Base-by-base conservation (phyloP, 345 rosid genomes). In the Carallia pectinifolia region DNA sequence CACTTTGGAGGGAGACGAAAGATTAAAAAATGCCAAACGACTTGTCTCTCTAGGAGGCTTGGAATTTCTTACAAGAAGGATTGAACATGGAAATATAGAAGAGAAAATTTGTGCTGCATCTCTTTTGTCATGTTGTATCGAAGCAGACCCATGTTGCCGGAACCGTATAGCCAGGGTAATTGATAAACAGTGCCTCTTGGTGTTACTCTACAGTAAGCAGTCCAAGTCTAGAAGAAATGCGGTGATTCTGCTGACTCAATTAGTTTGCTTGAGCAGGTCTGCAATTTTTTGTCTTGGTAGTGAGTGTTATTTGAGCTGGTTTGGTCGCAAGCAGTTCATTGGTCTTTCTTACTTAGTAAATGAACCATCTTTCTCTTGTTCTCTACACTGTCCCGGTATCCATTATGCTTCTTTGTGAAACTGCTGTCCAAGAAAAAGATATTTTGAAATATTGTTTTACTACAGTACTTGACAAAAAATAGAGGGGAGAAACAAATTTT, bases 211-310 rank as follows among this genome's bases (percentile, higher is more conserved):
- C 59, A 75, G 81, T 79, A 81, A 77, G 77, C 76, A 80, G 56
- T 69, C 76, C 16, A 76, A 73, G 66, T 72, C 73, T 23, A 84
- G 85, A 70, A 68, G 59, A 73, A 71, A 74, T 66, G 85, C 81
- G 6, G 83, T 83, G 58, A 9, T 62, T 68, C 69, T 88, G 69
- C 71, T 88, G 70, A 71, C 31, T 59, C 81, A 88, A 73, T 70
- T 88, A 54, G 72, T 88, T 67, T 88, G 87, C 75, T 38, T 81
- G 59, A 78, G 81, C 83, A 84, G 90, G 92, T 80, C 6, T 54
- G 67, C 67, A 29, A 16, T 39, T 67, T 47, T 13, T 68, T 50
- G 47, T 34, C 58, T 66, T 18, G 0, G 50, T 58, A 62, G 19
- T 64, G n/a, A 62, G 3, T 5, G 48, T 40, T 40, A 40, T 10